phyloP scores from a whole-genome alignment of 768 basidiomycete genomes.

The Mycena belliarum region DNA sequence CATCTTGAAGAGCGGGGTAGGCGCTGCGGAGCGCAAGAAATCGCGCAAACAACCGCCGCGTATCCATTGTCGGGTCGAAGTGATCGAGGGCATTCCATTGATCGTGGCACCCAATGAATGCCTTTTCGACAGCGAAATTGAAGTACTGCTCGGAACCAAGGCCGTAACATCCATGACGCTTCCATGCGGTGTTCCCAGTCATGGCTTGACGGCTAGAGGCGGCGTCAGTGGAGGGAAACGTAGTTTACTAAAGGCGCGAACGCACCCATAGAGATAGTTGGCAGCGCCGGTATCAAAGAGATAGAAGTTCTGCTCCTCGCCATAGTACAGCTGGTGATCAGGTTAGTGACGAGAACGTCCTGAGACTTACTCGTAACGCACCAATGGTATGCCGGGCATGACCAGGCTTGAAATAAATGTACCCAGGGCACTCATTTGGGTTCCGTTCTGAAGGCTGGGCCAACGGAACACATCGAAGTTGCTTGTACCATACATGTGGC shows the following conservation, averaged over 20 bases:
- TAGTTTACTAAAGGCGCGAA: neutral
- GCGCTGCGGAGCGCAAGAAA: slow-evolving; percentile 67
- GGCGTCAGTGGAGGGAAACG: neutral
- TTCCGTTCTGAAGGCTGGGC: slow-evolving; percentile 87
- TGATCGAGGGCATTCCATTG: slow-evolving; percentile 94
- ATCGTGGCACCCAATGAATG: slow-evolving; percentile 81
- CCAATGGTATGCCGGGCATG: slow-evolving; percentile 86
- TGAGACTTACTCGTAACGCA: slow-evolving; percentile 32
- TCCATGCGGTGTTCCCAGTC: slow-evolving; percentile 84
- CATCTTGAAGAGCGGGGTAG: slow-evolving; percentile 82
- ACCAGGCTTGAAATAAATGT: slow-evolving; percentile 78
- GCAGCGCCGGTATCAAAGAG: slow-evolving; percentile 83
- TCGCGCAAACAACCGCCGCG: slow-evolving; percentile 71
- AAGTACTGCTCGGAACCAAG: slow-evolving; percentile 92
- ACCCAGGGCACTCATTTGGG: slow-evolving; percentile 70
- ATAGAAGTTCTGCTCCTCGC: slow-evolving; percentile 92
- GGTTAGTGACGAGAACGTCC: neutral
- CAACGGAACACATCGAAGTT: slow-evolving; percentile 96
- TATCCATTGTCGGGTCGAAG: slow-evolving; percentile 86
- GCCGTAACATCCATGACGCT: slow-evolving; percentile 88
- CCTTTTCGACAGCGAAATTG: slow-evolving; percentile 84
- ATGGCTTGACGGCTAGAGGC: slow-evolving; percentile 82
- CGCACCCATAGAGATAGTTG: slow-evolving; percentile 88
- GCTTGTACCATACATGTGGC: slow-evolving; percentile 89
- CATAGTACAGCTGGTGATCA: slow-evolving; percentile 67